Conservation (phyloP, 2,329 filamentous ascomycete species). For the Elsinoe ampelina region DNA sequence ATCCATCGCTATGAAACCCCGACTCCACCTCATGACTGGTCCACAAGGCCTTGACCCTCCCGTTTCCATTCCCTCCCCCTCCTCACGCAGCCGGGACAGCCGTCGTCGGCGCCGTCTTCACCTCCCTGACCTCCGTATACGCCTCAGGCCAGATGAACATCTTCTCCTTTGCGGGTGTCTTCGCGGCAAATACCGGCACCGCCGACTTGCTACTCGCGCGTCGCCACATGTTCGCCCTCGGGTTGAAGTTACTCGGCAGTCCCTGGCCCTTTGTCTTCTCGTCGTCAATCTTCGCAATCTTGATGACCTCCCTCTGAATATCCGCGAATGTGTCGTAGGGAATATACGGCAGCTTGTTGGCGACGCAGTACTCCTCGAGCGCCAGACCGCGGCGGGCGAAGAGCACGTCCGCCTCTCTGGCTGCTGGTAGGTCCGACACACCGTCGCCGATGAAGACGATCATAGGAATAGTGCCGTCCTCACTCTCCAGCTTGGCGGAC, state of each 20-base stretch:
- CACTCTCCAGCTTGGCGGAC: slow-evolving; percentile 44
- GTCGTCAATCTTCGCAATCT: slow-evolving; percentile 51
- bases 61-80: neutral
- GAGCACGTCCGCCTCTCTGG: slow-evolving; percentile 57
- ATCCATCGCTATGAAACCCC: neutral
- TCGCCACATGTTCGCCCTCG: slow-evolving; percentile 59
- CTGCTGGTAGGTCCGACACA: slow-evolving; percentile 57
- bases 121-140: slow-evolving; percentile 29
- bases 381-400: slow-evolving; percentile 57
- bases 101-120: neutral
- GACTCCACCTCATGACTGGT: neutral
- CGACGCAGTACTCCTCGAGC: slow-evolving; percentile 57
- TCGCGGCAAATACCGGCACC: slow-evolving; percentile 42
- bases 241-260: slow-evolving; percentile 54
- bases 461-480: slow-evolving; percentile 54
- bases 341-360: slow-evolving; percentile 51
- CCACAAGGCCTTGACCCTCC: neutral
- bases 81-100: slow-evolving; percentile 9
- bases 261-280: slow-evolving; percentile 52
- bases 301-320: slow-evolving; percentile 51
- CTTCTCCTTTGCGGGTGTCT: slow-evolving; percentile 51
- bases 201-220: slow-evolving; percentile 50
- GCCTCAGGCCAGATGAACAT: slow-evolving; percentile 55
- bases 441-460: slow-evolving; percentile 64
- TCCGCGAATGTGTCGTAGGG: slow-evolving; percentile 59